Evolutionary conservation across 805 yeast genomes (phyloP).

Genomic region (Suhomyces prunicola): DNA sequence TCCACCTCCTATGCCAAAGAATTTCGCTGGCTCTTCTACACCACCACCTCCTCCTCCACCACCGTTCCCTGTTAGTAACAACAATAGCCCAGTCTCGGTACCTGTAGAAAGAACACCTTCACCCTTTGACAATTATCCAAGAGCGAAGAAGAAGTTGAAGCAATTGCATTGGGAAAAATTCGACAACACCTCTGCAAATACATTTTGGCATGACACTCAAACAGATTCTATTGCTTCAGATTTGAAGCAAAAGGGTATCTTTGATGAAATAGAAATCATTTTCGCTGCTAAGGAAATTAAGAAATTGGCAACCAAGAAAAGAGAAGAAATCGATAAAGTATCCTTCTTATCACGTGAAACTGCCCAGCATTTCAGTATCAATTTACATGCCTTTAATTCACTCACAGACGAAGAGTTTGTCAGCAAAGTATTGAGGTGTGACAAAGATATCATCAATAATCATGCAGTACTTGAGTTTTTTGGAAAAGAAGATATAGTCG

Average conservation of each 20-base stretch:
- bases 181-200: slow-evolving; percentile 46
- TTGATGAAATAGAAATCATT: slow-evolving; percentile 58
- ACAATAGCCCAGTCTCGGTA: not conserved
- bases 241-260: slow-evolving; percentile 56
- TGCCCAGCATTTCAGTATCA: slow-evolving; percentile 78
- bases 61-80: slow-evolving; percentile 15
- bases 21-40: slow-evolving; percentile 24
- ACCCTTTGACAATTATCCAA: slow-evolving; percentile 48
- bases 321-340: slow-evolving; percentile 44
- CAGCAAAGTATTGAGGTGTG: slow-evolving; percentile 57
- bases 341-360: slow-evolving; percentile 65
- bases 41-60: slow-evolving; percentile 26
- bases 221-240: slow-evolving; percentile 45
- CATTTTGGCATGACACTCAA: slow-evolving; percentile 59
- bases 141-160: slow-evolving; percentile 60
- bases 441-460: slow-evolving; percentile 49
- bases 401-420: slow-evolving; percentile 55
- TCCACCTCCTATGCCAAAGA: slow-evolving; percentile 20
- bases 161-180: slow-evolving; percentile 84
- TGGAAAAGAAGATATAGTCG: slow-evolving; percentile 60
- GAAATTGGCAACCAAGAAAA: slow-evolving; percentile 42
- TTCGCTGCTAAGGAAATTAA: slow-evolving; percentile 56
- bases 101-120: slow-evolving; percentile 11
- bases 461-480: slow-evolving; percentile 66
- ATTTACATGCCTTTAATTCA: slow-evolving; percentile 60